Conservation (phyloP, 78 protist species). For the Creolimax fragrantissima region DNA sequence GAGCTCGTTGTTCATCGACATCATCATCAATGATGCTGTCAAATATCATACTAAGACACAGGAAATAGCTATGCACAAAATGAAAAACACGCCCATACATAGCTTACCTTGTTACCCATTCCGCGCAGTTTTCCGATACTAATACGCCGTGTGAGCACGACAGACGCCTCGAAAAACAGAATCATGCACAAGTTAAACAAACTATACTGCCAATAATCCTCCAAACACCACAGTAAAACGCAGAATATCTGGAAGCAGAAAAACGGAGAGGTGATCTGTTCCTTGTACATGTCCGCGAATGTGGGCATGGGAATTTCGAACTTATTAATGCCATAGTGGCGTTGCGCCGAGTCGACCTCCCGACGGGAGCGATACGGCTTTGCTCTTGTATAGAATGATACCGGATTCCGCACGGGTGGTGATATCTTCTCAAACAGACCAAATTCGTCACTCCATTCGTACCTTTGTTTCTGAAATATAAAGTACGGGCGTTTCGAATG, state of each 20-base stretch:
- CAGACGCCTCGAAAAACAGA: not conserved
- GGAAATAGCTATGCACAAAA: not conserved
- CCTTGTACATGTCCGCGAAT: constrained; percentile 73
- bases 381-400: not conserved
- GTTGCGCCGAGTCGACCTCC: not conserved
- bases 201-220: constrained; percentile 81
- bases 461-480: not conserved
- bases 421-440: not conserved
- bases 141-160: constrained; percentile 32
- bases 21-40: no score
- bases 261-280: constrained; percentile 93
- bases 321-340: constrained; percentile 13
- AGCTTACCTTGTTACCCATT: not conserved
- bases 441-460: not conserved
- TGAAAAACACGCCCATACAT: not conserved
- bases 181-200: constrained; percentile 79
- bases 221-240: constrained; percentile 87
- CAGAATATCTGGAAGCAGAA: constrained; percentile 90
- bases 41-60: no score
- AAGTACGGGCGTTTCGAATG: not conserved
- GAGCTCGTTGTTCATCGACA: no score
- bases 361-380: not conserved
- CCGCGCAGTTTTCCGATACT: constrained; percentile 52
- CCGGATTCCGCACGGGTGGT: not conserved
- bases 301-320: constrained; percentile 85